Percentiles rank a stretch among this genome's conserved stretches.
Conservation (phyloP, 164 flowering plant species). For the Tetracentron sinense region DNA sequence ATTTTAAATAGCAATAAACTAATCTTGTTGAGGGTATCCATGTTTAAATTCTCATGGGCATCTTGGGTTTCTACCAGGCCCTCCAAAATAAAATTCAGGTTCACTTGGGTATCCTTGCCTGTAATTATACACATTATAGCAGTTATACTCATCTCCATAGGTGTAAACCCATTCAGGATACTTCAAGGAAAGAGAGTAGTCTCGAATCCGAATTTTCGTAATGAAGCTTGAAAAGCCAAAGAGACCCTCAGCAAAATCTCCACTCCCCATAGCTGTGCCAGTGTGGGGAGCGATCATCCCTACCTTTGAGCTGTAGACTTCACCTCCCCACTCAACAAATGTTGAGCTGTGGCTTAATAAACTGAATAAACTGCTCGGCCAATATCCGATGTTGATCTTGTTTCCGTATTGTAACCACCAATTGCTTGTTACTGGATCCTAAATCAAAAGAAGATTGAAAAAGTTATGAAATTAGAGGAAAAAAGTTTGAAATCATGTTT, state of each 20-base stretch:
- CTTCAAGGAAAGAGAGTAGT: slow-evolving; percentile 21
- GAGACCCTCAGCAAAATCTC: slow-evolving; percentile 16
- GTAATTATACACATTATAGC: slow-evolving; percentile 12
- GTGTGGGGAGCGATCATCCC: slow-evolving; percentile 35
- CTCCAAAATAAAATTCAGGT: slow-evolving; percentile 36
- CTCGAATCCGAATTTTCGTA: slow-evolving; percentile 21
- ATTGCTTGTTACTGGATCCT: slow-evolving; percentile 37
- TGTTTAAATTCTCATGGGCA: slow-evolving; percentile 20
- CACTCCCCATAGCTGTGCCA: slow-evolving; percentile 51
- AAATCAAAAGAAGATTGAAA: background rate
- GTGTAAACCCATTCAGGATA: slow-evolving; percentile 24
- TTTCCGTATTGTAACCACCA: slow-evolving; percentile 49
- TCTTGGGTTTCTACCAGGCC: slow-evolving; percentile 24
- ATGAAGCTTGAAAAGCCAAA: slow-evolving; percentile 21
- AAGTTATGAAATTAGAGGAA: background rate
- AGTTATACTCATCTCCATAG: slow-evolving; percentile 24
- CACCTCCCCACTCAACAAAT: slow-evolving; percentile 53
- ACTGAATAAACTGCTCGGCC: slow-evolving; percentile 36
- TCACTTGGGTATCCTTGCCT: slow-evolving; percentile 15
- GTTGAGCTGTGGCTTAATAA: slow-evolving; percentile 19
- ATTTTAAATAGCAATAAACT: too few species aligned
- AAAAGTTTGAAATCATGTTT: too few species aligned
- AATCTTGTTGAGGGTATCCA: background rate
- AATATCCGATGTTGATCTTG: slow-evolving; percentile 39
- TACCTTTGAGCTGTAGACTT: slow-evolving; percentile 40